Percentiles rank a stretch among this genome's conserved stretches.
Evolutionary conservation across 1,284 basidiomycete species (phyloP).

Genomic region (Volvariella volvacea): DNA sequence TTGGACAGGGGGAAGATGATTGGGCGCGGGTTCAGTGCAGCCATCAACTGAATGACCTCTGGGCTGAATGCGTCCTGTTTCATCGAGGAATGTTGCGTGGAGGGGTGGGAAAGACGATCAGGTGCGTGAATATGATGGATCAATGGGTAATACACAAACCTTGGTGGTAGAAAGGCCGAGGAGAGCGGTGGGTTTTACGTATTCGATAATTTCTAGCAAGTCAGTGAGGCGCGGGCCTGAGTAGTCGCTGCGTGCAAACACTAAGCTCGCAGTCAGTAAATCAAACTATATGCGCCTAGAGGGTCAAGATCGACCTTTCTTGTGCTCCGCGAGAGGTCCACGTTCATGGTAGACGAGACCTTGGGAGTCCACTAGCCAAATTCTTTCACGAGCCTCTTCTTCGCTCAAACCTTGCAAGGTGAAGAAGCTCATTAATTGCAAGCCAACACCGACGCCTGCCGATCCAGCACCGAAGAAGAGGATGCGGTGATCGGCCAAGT

Average conservation of each 20-base stretch:
- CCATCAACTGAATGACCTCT: conserved; percentile 76
- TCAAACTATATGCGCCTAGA: neutral
- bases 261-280: conserved; percentile 24
- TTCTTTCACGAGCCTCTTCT: conserved; percentile 72
- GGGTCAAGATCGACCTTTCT: conserved; percentile 53
- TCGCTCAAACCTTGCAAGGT: conserved; percentile 68
- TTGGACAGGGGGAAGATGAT: conserved; percentile 98
- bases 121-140: neutral
- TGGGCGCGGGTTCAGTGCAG: conserved; percentile 77
- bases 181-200: conserved; percentile 87
- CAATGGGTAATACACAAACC: conserved; percentile 26
- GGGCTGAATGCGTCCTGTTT: conserved; percentile 70
- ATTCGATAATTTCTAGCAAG: conserved; percentile 76
- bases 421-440: conserved; percentile 88
- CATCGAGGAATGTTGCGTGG: neutral
- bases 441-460: conserved; percentile 85
- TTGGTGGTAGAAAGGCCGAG: conserved; percentile 87
- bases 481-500: conserved; percentile 75
- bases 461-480: conserved; percentile 90
- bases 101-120: neutral
- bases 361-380: conserved; percentile 85
- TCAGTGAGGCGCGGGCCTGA: conserved; percentile 67
- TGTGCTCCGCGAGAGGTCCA: conserved; percentile 75
- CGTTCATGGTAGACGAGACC: conserved; percentile 74
- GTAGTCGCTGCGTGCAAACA: conserved; percentile 81